These are phyloP conservation scores for Musa acuminata DNA, from an alignment of 176 grass and related monocot genomes.

Conservation along the genomic window DNA sequence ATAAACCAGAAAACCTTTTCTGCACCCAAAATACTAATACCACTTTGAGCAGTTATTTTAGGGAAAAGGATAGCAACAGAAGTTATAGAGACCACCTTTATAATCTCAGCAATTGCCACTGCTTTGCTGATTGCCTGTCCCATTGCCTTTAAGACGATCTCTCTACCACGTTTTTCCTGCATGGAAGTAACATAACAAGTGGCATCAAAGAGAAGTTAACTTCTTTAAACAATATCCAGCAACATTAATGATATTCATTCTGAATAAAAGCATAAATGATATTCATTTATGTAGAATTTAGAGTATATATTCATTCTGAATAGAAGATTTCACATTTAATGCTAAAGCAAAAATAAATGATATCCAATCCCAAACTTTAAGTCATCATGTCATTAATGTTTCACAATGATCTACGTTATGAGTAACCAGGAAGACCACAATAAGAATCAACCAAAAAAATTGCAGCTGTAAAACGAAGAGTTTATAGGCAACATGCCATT, in stretches of 20 bases:
- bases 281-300: too few species aligned
- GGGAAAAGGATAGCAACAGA: background rate
- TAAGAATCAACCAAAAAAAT: too few species aligned
- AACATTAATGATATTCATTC: background rate
- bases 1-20: slow-evolving; percentile 88
- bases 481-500: too few species aligned
- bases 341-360: too few species aligned
- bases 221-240: background rate
- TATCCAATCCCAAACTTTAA: too few species aligned
- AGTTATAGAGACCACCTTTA: slow-evolving; percentile 43
- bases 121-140: slow-evolving; percentile 93
- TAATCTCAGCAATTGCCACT: slow-evolving; percentile 87
- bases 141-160: slow-evolving; percentile 97
- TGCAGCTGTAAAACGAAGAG: too few species aligned
- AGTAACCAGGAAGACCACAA: too few species aligned
- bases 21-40: slow-evolving; percentile 25
- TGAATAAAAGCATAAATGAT: background rate
- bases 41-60: too few species aligned
- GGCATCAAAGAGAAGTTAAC: background rate
- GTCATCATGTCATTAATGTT: too few species aligned
- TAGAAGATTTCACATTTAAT: too few species aligned
- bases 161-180: slow-evolving; percentile 65
- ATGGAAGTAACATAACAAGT: slow-evolving; percentile 7
- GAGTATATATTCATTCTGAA: too few species aligned
- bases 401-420: too few species aligned